Percentiles rank a stretch among this genome's conserved stretches.
Evolutionary conservation across 1,284 basidiomycete species (phyloP).

Genomic region (Pseudozyma pruni): DNA sequence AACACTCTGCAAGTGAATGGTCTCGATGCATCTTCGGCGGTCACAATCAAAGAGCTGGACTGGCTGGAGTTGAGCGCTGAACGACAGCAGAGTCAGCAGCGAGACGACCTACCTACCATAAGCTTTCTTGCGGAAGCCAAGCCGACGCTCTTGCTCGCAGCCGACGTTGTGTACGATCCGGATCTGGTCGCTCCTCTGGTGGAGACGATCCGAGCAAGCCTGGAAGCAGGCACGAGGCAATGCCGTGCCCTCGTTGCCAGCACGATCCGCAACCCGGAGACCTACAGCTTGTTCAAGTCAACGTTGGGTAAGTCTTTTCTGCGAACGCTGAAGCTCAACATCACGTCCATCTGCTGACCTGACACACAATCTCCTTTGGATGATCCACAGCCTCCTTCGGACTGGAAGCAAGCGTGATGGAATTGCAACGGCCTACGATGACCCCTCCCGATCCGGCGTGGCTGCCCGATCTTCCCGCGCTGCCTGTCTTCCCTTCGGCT

Average conservation of each 20-base stretch:
- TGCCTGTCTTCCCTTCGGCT: slow-evolving; percentile 34
- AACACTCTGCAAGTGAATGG: slow-evolving; percentile 33
- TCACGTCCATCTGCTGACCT: slow-evolving; percentile 8
- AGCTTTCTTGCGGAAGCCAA: slow-evolving; percentile 29
- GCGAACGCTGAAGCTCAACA: no score
- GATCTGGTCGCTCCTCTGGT: slow-evolving; percentile 43
- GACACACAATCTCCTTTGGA: not conserved
- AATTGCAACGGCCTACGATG: slow-evolving; percentile 9
- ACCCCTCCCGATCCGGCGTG: not conserved
- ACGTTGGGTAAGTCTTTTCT: slow-evolving; percentile 43
- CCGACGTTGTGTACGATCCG: slow-evolving; percentile 54
- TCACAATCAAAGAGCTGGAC: slow-evolving; percentile 34
- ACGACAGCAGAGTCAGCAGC: slow-evolving; percentile 37
- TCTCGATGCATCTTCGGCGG: slow-evolving; percentile 6
- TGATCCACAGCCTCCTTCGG: slow-evolving; percentile 10
- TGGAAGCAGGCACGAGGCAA: slow-evolving; percentile 19
- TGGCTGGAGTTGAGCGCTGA: slow-evolving; percentile 47
- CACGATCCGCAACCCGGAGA: slow-evolving; percentile 42
- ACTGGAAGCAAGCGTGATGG: slow-evolving; percentile 4
- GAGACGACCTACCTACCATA: slow-evolving; percentile 38
- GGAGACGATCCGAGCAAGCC: slow-evolving; percentile 32
- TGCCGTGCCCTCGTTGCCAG: slow-evolving; percentile 43
- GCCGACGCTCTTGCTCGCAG: slow-evolving; percentile 45
- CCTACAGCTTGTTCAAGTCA: slow-evolving; percentile 32
- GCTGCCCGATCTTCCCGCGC: not conserved